These are phyloP conservation scores for Paraphoma sp. DNA, from an alignment of 2,329 filamentous ascomycete genomes.

Conservation along the genomic window DNA sequence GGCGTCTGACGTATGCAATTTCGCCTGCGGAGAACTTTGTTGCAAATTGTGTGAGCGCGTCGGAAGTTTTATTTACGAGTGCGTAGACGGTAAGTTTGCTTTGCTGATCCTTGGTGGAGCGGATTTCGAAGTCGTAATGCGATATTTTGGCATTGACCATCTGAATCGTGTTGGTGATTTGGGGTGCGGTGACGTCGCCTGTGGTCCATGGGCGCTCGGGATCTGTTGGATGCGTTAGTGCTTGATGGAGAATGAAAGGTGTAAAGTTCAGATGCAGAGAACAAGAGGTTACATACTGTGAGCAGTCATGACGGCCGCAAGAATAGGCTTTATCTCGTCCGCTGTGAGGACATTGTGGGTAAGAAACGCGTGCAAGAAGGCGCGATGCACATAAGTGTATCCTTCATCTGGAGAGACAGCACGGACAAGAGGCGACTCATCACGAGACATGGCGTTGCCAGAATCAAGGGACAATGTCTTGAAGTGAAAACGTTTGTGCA, in stretches of 20 bases:
- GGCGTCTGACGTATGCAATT: slow-evolving; percentile 84
- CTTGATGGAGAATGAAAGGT: background rate
- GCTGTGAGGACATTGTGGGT: slow-evolving; percentile 79
- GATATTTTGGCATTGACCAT: slow-evolving; percentile 75
- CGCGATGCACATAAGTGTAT: slow-evolving; percentile 70
- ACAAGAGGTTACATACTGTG: slow-evolving; percentile 48
- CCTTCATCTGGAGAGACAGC: slow-evolving; percentile 14
- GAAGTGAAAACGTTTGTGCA: too few relatives aligned
- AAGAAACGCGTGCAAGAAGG: slow-evolving; percentile 89
- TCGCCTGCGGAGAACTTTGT: slow-evolving; percentile 83
- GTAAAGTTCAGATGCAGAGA: background rate
- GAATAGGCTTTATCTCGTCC: slow-evolving; percentile 72
- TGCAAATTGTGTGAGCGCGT: slow-evolving; percentile 84
- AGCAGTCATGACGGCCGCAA: slow-evolving; percentile 75
- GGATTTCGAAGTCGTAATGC: slow-evolving; percentile 86
- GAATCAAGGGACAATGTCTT: too few relatives aligned
- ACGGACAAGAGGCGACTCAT: slow-evolving; percentile 19
- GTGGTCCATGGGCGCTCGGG: slow-evolving; percentile 57
- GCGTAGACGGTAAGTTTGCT: slow-evolving; percentile 74
- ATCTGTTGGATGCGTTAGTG: slow-evolving; percentile 21
- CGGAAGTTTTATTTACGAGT: slow-evolving; percentile 86
- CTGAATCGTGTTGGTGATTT: slow-evolving; percentile 73
- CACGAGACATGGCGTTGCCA: slow-evolving; percentile 18
- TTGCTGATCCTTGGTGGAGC: slow-evolving; percentile 72
- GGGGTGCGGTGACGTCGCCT: slow-evolving; percentile 70